Percentiles rank a stretch among this genome's conserved stretches.
phyloP scores from a whole-genome alignment of 129 eudicot species.

The Silybum marianum region DNA sequence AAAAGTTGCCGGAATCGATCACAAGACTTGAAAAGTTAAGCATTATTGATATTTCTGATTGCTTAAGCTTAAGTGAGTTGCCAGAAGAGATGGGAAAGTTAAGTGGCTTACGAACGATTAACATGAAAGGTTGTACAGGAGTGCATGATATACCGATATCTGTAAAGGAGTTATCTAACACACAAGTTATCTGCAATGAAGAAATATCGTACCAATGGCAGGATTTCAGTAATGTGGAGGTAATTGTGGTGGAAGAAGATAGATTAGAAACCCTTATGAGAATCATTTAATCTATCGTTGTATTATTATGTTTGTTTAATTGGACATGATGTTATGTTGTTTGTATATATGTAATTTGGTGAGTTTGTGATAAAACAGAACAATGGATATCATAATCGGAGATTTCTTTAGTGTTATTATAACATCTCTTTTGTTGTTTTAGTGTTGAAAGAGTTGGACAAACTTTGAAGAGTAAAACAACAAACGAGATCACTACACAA shows the following conservation, averaged over 20 bases:
- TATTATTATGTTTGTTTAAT: neutral
- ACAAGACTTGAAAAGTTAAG: slow-evolving; percentile 28
- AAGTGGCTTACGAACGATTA: slow-evolving; percentile 21
- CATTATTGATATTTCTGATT: slow-evolving; percentile 42
- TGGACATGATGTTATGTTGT: neutral
- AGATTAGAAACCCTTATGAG: slow-evolving; percentile 24
- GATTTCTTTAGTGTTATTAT: neutral
- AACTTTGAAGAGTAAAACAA: too few species aligned
- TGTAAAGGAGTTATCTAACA: neutral
- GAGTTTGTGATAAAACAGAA: neutral
- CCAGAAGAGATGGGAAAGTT: slow-evolving; percentile 35
- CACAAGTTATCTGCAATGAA: slow-evolving; percentile 25
- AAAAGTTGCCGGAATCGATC: slow-evolving; percentile 39
- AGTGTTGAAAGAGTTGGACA: too few species aligned
- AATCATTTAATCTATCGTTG: slow-evolving; percentile 5
- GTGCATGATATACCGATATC: slow-evolving; percentile 28
- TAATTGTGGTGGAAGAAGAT: slow-evolving; percentile 28
- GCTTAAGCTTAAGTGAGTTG: slow-evolving; percentile 26
- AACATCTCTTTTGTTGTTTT: neutral
- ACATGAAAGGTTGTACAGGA: slow-evolving; percentile 46
- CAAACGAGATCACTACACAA: neutral
- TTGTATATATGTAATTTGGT: neutral
- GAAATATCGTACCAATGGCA: slow-evolving; percentile 19
- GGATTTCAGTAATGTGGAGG: slow-evolving; percentile 20
- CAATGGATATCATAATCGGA: neutral